Base-by-base conservation (phyloP, 257 asterid species). In the Solanum pimpinellifolium region DNA sequence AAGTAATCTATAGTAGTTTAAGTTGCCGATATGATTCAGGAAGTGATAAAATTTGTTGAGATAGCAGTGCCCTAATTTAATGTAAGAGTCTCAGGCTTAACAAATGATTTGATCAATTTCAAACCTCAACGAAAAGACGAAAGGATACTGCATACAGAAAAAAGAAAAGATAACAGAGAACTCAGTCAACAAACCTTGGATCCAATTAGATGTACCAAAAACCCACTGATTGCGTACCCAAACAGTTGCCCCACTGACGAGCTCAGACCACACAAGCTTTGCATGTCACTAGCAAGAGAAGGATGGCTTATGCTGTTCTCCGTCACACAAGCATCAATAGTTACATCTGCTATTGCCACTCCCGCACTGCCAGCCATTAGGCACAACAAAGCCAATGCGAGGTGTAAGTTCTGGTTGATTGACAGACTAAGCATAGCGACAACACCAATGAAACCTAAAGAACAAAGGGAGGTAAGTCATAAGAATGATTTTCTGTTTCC, bases 241-340 rank as follows among this genome's bases (percentile, higher is more conserved):
- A 93, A 18, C 31, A 94, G 95, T 60, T 96, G 94, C 66, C 97
- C 97, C 35, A 87, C 90, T 0, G 95, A 92, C 10, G 95, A 90
- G 81, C 94, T 92, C 73, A 92, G 87, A 83, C 95, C 94, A 68
- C 93, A 89, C 29, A 94, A 94, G 87, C 93, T 93, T 74, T 94
- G 98, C 92, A 94, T 93, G 84, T 94, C 98, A 66, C 95, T 91
- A 9, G 98, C 95, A 88, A 94, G 76, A 8, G 92, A 87, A 82
- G 91, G 86, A 59, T 92, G 89, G 90, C 91, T 93, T 8, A 92
- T 93, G 86, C 96, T 93, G 72, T 92, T 93, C 72, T 92, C 90
- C 8, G 96, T 96, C 88, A 94, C 92, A 82, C 97, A 93, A 4
- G 98, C 98, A 90, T 93, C 95, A 14, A 94, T 93, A 33, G 92